These are phyloP conservation scores for Candida morakotiae DNA, from an alignment of 805 yeast species.

Conservation along the genomic window DNA sequence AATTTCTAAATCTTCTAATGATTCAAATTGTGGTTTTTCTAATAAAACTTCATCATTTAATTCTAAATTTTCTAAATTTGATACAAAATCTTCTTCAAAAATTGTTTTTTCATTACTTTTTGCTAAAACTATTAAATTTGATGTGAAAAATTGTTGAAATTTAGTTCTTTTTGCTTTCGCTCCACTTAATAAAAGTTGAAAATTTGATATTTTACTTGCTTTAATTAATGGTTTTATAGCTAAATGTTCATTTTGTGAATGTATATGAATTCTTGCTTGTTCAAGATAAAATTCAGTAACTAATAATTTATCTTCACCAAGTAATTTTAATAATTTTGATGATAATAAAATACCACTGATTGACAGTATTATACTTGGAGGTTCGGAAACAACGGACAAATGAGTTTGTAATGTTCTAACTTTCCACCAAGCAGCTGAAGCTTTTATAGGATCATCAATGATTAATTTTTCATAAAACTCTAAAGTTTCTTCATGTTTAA, in stretches of 20 bases:
- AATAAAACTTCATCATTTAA: constrained; percentile 74
- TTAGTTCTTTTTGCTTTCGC: constrained; percentile 85
- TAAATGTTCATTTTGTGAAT: constrained; percentile 60
- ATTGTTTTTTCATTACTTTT: constrained; percentile 34
- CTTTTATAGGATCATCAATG: constrained; percentile 31
- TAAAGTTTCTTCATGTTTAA: constrained; percentile 1
- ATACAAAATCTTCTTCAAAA: constrained; percentile 11
- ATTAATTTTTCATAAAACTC: constrained; percentile 7
- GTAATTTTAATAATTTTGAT: constrained; percentile 25
- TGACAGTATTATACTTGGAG: constrained; percentile 46
- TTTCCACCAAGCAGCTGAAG: constrained; percentile 71
- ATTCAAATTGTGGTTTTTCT: constrained; percentile 70
- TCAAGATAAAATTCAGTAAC: constrained; percentile 59
- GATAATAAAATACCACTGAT: constrained; percentile 39
- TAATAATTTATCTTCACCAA: constrained; percentile 36
- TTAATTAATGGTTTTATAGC: constrained; percentile 51
- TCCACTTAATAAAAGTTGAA: constrained; percentile 73
- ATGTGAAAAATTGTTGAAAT: constrained; percentile 65
- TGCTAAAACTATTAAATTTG: constrained; percentile 77
- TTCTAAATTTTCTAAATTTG: constrained; percentile 43
- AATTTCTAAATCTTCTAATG: constrained; percentile 45
- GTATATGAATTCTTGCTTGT: constrained; percentile 57
- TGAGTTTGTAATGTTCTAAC: constrained; percentile 64
- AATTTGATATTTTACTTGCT: constrained; percentile 55
- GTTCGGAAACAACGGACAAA: constrained; percentile 59